Conservation (phyloP, 176 grass and related monocot genomes). For the maize (Zea mays) region DNA sequence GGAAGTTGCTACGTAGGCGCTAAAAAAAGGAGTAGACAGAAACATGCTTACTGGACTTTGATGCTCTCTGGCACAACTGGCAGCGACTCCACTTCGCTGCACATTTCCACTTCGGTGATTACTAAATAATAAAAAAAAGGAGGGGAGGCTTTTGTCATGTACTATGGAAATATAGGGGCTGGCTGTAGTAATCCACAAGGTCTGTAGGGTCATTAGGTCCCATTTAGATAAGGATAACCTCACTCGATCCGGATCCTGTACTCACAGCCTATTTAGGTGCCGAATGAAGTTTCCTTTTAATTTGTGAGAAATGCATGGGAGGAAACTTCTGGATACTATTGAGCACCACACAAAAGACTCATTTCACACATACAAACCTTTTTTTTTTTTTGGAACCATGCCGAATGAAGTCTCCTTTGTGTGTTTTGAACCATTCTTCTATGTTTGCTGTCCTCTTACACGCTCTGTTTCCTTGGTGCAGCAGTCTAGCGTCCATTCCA, state of each 20-base stretch:
- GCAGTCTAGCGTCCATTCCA: not conserved
- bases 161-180: not conserved
- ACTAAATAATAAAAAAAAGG: not conserved
- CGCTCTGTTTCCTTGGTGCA: constrained; percentile 5
- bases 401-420: not conserved
- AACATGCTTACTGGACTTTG: not conserved
- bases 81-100: not conserved
- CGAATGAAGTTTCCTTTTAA: too few species aligned
- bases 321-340: too few species aligned
- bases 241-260: not conserved
- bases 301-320: too few species aligned
- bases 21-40: not conserved
- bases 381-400: not conserved
- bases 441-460: too few species aligned
- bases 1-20: not conserved
- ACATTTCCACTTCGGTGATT: not conserved
- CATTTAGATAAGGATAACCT: constrained; percentile 11
- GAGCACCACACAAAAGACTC: too few species aligned
- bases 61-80: not conserved
- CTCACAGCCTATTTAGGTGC: too few species aligned
- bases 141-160: not conserved
- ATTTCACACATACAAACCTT: too few species aligned
- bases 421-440: not conserved
- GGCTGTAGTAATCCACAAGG: not conserved
- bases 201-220: not conserved